Evolutionary conservation across 1,284 basidiomycete species (phyloP).

Genomic region (Trichosporon coremiiforme): DNA sequence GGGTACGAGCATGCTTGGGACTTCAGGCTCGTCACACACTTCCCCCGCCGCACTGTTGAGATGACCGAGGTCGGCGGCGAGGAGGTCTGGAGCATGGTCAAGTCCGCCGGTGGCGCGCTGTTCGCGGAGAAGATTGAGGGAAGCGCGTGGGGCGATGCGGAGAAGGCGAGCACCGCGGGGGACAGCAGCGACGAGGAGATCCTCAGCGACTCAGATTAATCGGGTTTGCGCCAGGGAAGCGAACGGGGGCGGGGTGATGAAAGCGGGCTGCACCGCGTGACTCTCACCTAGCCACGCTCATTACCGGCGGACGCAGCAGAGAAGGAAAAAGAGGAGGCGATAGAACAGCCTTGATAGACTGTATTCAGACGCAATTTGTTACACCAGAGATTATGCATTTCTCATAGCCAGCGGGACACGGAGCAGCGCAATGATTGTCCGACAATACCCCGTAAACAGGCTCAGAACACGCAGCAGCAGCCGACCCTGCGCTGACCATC

Average conservation of each 20-base stretch:
- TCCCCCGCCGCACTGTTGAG: conserved; percentile 48
- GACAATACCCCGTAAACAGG: too few relatives aligned
- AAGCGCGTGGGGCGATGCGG: conserved; percentile 40
- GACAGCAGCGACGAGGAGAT: conserved; percentile 40
- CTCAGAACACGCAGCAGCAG: too few relatives aligned
- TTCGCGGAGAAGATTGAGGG: conserved; percentile 51
- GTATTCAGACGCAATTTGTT: conserved; percentile 15
- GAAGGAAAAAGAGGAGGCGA: not conserved
- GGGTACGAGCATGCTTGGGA: conserved; percentile 43
- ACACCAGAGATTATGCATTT: conserved; percentile 12
- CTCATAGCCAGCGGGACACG: not conserved
- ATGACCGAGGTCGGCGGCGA: conserved; percentile 39
- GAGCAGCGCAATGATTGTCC: not conserved
- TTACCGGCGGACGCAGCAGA: not conserved
- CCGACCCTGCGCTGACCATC: too few relatives aligned
- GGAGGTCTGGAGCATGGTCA: conserved; percentile 47
- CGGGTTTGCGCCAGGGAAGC: too few relatives aligned
- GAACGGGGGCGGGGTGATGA: too few relatives aligned
- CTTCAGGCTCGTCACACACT: conserved; percentile 49
- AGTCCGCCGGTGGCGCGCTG: conserved; percentile 49
- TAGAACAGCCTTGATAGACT: conserved; percentile 5
- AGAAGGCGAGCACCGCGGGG: conserved; percentile 26
- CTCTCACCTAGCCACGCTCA: not conserved
- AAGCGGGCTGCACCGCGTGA: too few relatives aligned
- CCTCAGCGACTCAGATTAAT: conserved; percentile 24